phyloP scores from a whole-genome alignment of 306 rosid genomes.

The Benincasa hispida region DNA sequence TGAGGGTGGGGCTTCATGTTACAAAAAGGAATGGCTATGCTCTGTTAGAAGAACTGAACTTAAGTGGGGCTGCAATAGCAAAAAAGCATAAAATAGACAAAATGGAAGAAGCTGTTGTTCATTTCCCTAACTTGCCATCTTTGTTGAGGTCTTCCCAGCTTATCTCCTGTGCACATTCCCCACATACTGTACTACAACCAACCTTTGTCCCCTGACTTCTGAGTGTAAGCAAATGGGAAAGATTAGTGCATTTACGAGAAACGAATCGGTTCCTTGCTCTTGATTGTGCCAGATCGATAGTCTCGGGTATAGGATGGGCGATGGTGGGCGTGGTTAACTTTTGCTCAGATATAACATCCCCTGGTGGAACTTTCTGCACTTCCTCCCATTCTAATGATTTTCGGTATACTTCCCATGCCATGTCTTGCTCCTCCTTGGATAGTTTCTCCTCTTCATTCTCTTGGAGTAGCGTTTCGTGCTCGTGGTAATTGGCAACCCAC shows the following conservation, averaged over 20 bases:
- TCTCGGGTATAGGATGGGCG: conserved; percentile 18
- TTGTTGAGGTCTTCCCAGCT: conserved; percentile 65
- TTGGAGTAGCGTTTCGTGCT: conserved; percentile 79
- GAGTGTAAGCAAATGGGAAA: conserved; percentile 73
- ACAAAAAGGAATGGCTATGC: conserved; percentile 5
- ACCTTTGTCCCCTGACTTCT: conserved; percentile 75
- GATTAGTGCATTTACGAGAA: conserved; percentile 70
- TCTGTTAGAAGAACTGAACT: conserved; percentile 12
- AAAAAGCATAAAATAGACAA: neutral
- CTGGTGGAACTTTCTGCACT: conserved; percentile 56
- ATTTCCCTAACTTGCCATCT: conserved; percentile 21
- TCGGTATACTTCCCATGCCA: conserved; percentile 88
- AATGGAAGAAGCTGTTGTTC: conserved; percentile 8
- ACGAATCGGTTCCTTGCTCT: conserved; percentile 26
- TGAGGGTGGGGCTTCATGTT: neutral
- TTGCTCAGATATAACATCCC: conserved; percentile 30
- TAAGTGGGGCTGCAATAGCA: conserved; percentile 5
- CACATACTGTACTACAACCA: conserved; percentile 74
- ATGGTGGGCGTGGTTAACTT: conserved; percentile 20
- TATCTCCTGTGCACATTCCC: conserved; percentile 84
- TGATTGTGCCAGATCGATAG: conserved; percentile 10
- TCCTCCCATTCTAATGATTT: conserved; percentile 87
- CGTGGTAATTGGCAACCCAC: conserved; percentile 84
- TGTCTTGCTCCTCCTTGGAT: conserved; percentile 93
- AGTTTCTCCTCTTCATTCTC: conserved; percentile 91